phyloP scores from a whole-genome alignment of 1,284 basidiomycete genomes.

The Neotropicomus parvogracilis region DNA sequence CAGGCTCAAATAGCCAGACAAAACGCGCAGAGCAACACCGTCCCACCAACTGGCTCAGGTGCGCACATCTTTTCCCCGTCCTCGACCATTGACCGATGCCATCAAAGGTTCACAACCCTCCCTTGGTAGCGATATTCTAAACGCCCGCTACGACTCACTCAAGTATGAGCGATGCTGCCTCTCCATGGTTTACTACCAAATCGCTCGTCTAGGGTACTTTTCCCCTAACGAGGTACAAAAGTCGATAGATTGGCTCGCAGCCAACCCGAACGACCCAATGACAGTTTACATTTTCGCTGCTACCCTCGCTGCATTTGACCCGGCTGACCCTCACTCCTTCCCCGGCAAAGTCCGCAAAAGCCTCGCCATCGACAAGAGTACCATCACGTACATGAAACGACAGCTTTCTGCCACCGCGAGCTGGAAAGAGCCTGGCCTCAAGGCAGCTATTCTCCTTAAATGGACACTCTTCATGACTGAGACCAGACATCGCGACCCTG shows the following conservation, averaged over 20 bases:
- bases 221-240: conserved; percentile 54
- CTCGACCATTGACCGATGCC: conserved; percentile 1
- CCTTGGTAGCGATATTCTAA: conserved; percentile 63
- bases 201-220: conserved; percentile 64
- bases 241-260: conserved; percentile 64
- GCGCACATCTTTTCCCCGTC: conserved; percentile 5
- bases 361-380: conserved; percentile 43
- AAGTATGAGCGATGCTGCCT: conserved; percentile 69
- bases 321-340: conserved; percentile 51
- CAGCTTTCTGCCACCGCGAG: conserved; percentile 48
- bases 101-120: conserved; percentile 39
- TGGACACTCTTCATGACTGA: conserved; percentile 86
- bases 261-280: conserved; percentile 61
- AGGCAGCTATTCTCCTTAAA: conserved; percentile 74
- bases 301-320: conserved; percentile 65
- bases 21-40: conserved; percentile 60
- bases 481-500: conserved; percentile 63
- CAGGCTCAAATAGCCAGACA: conserved; percentile 56
- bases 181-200: conserved; percentile 55
- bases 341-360: conserved; percentile 43
- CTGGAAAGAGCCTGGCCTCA: conserved; percentile 76
- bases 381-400: conserved; percentile 54
- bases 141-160: conserved; percentile 65
- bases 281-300: conserved; percentile 71
- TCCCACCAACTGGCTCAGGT: conserved; percentile 54